These are phyloP conservation scores for Septoria linicola DNA, from an alignment of 2,329 filamentous ascomycete species.

Conservation along the genomic window DNA sequence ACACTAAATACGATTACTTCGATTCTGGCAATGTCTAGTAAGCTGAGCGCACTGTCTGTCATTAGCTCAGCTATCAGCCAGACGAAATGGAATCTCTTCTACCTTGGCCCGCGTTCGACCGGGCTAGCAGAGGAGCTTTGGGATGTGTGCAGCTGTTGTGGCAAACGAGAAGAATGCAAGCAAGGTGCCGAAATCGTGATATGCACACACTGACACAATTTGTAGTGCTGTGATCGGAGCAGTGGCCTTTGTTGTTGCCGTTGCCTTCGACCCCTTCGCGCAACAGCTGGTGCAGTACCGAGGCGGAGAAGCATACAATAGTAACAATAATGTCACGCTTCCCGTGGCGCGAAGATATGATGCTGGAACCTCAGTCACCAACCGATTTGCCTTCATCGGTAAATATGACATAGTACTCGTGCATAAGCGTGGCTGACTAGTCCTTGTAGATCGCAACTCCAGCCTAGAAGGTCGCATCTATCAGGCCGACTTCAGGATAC, in stretches of 20 bases:
- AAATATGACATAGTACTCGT: background rate
- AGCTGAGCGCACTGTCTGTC: constrained; percentile 11
- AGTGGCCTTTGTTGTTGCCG: constrained; percentile 5
- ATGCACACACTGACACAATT: background rate
- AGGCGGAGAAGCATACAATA: background rate
- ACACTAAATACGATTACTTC: constrained; percentile 23
- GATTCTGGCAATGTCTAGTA: constrained; percentile 16
- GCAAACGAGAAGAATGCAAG: constrained; percentile 4
- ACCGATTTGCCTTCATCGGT: background rate
- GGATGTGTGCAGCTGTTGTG: constrained; percentile 14
- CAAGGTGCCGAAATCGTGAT: background rate
- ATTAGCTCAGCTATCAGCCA: constrained; percentile 16
- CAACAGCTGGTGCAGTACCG: constrained; percentile 5
- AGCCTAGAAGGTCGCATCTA: background rate
- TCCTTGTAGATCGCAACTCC: background rate
- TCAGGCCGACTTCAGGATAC: constrained; percentile 19
- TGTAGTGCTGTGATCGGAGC: constrained; percentile 4
- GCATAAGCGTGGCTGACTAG: background rate
- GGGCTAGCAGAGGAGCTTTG: constrained; percentile 9
- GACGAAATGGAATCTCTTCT: constrained; percentile 18
- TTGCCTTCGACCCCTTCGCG: constrained; percentile 9
- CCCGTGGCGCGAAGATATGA: constrained; percentile 1
- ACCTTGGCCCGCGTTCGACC: constrained; percentile 1
- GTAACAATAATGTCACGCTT: background rate
- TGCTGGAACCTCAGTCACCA: background rate